phyloP scores from a whole-genome alignment of 306 rosid genomes.

The Quillaja saponaria region DNA sequence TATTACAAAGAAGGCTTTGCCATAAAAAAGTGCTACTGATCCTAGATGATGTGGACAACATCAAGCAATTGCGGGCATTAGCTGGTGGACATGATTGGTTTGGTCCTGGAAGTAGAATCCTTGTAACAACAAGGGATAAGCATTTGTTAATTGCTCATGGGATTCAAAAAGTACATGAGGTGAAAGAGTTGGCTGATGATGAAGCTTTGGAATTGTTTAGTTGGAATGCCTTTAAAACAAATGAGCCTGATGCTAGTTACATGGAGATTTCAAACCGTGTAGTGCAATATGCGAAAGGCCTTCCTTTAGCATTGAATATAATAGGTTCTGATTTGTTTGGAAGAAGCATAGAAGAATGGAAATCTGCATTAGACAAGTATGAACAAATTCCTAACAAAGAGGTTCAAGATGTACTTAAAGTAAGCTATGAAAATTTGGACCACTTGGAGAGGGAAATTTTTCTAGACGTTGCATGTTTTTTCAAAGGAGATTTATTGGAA shows the following conservation, averaged over 20 bases:
- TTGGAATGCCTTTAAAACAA: slow-evolving; percentile 26
- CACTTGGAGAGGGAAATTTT: slow-evolving; percentile 19
- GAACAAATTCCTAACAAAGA: slow-evolving; percentile 7
- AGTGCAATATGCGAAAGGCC: slow-evolving; percentile 35
- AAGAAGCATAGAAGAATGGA: slow-evolving; percentile 25
- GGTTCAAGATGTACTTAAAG: slow-evolving; percentile 15
- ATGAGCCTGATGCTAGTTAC: slow-evolving; percentile 16
- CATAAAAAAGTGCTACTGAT: background rate
- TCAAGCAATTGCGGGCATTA: background rate
- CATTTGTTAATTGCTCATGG: slow-evolving; percentile 12
- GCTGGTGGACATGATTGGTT: slow-evolving; percentile 30
- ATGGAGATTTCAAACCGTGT: slow-evolving; percentile 17
- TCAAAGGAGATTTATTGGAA: slow-evolving; percentile 1
- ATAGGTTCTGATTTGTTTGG: slow-evolving; percentile 23
- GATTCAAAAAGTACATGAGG: slow-evolving; percentile 13
- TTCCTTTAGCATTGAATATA: slow-evolving; percentile 33
- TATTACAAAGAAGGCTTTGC: fast-evolving
- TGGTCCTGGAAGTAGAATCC: slow-evolving; percentile 28
- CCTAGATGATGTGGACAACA: background rate
- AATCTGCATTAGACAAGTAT: slow-evolving; percentile 14
- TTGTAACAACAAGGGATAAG: slow-evolving; percentile 36
- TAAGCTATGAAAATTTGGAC: slow-evolving; percentile 35
- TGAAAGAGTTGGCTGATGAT: slow-evolving; percentile 22
- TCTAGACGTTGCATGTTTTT: slow-evolving; percentile 47
- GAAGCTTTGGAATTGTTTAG: slow-evolving; percentile 31